Evolutionary conservation across 2,329 filamentous ascomycete species (phyloP), one percentile per base, ranked within the genome.

Genomic region (Beauveria sp.): DNA sequence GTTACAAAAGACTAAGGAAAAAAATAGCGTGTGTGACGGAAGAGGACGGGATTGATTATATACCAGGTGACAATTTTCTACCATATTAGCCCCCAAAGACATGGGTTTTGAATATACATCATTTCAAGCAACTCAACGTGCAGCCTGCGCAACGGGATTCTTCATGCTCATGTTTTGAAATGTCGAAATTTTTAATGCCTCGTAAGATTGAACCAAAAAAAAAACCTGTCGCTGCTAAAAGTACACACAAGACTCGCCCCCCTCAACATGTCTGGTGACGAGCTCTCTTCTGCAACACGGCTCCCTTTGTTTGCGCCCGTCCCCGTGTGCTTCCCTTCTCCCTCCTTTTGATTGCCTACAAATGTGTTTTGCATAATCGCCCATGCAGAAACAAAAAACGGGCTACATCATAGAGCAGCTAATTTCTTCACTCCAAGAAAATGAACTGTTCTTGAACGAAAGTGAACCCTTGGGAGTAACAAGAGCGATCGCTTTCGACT

Each of bases 61-160:
- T 58, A 58, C 55, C 55, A 42, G 30, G 50, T 42, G 40, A 58
- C 28, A 26, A 14, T 34, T 40, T 40, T 50, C 43, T 26, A 28
- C 18, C 43, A 56, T 46, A 16, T 56, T 18, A 30, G 42, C 51
- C 38, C 43, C 28, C 43, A 28, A 47, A 38, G 20, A 47, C 24
- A 12, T 57, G 42, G 54, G 54, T 22, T 42, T 57, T 49, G 54
- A 57, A 57, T 57, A 57, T 57, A 57, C 43, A 47, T 38, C 20
- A 47, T 34, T 28, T 38, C 3, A n/a, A 10, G 42, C 42, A 34
- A 14, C 34, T 34, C 42, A 43, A 43, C 18, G 42, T 43, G 42
- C n/a, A 12, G 18, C 6, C 42, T 43, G 10, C 42, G 16, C 42
- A 34, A 5, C 34, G 34, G 34, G 34, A 34, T 34, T 14, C 34